These are phyloP conservation scores for Eutrema heterophyllum DNA, from an alignment of 345 rosid species.

Conservation along the genomic window DNA sequence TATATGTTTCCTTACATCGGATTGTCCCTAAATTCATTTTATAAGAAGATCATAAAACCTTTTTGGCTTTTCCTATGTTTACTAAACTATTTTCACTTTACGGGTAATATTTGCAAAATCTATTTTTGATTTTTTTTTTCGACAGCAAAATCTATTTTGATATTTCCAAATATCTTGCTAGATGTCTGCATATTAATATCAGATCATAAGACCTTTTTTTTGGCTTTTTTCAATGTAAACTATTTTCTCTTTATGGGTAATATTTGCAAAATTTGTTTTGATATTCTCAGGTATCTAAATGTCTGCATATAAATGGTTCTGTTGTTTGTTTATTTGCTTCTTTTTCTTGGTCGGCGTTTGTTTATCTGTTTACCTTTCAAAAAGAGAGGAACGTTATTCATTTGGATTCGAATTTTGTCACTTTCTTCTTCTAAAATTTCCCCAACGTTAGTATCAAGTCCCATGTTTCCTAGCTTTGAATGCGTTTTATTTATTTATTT, in stretches of 20 bases:
- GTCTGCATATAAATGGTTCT: conserved; percentile 20
- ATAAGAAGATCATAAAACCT: neutral
- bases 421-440: conserved; percentile 6
- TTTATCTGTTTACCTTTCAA: conserved; percentile 14
- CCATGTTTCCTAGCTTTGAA: conserved; percentile 9
- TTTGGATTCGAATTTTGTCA: conserved; percentile 20
- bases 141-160: neutral
- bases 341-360: conserved; percentile 15
- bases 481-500: neutral
- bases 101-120: conserved; percentile 4
- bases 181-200: conserved; percentile 4
- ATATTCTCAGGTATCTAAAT: neutral
- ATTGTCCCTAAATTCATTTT: neutral
- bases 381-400: neutral
- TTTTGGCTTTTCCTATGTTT: neutral
- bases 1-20: neutral
- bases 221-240: neutral
- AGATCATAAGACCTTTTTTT: conserved; percentile 3
- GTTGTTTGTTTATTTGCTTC: conserved; percentile 11
- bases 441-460: conserved; percentile 11
- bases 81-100: conserved; percentile 6
- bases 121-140: too few species aligned
- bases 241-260: conserved; percentile 13
- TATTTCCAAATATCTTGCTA: neutral
- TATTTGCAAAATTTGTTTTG: conserved; percentile 5